Conservation (phyloP, 495 filamentous ascomycete species). For the Aspergillus heteromorphus region DNA sequence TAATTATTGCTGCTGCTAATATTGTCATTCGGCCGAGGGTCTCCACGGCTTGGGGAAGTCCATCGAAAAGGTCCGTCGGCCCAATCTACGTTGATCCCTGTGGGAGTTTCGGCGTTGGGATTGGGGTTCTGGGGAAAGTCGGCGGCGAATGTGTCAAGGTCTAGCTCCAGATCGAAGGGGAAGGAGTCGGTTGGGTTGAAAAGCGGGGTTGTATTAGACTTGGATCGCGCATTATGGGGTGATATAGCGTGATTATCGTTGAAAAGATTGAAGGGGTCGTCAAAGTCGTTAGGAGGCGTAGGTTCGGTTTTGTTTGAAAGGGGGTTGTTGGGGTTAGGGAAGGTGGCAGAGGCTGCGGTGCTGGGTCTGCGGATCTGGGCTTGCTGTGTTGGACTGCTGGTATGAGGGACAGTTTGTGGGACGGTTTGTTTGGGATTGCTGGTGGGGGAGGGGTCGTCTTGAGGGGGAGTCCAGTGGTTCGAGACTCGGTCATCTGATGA, state of each 20-base stretch:
- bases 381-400: conserved; percentile 1
- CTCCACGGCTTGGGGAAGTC: conserved; percentile 13
- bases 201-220: conserved; percentile 5
- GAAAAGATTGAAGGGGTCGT: conserved; percentile 21
- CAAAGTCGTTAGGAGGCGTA: conserved; percentile 25
- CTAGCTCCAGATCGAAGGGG: conserved; percentile 13
- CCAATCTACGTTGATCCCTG: conserved; percentile 30
- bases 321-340: conserved; percentile 2
- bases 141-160: conserved; percentile 25
- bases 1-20: conserved; percentile 4
- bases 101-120: conserved; percentile 5
- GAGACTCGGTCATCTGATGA: not conserved
- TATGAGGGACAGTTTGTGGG: not conserved
- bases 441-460: conserved; percentile 2
- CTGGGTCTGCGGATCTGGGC: not conserved
- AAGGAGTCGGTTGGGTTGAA: conserved; percentile 20
- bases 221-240: not conserved
- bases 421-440: not conserved
- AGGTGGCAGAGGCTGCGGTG: conserved; percentile 2
- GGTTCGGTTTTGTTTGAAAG: conserved; percentile 8
- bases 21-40: not conserved
- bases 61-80: conserved; percentile 30
- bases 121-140: conserved; percentile 8
- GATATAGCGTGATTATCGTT: not conserved
- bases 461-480: conserved; percentile 11